Evolutionary conservation across 2,329 filamentous ascomycete genomes (phyloP).

Genomic region (Aspergillus pseudotamarii): DNA sequence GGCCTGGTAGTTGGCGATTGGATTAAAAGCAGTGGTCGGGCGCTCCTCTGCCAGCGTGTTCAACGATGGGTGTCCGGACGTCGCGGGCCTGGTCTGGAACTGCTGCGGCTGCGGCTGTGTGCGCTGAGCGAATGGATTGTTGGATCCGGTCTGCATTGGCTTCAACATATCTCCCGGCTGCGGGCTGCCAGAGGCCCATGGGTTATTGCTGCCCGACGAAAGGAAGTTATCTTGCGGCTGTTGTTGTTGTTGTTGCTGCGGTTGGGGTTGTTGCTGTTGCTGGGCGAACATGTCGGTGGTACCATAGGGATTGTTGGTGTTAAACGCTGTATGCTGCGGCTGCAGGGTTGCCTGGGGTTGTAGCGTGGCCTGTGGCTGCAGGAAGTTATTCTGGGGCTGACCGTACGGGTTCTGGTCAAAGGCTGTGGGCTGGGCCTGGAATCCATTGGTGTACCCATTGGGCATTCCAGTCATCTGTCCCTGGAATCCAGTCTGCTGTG

Average conservation of each 20-base stretch:
- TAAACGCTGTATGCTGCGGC: slow-evolving; percentile 63
- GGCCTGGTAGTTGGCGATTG: slow-evolving; percentile 51
- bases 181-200: slow-evolving; percentile 72
- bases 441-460: slow-evolving; percentile 72
- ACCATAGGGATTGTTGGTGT: slow-evolving; percentile 60
- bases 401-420: slow-evolving; percentile 62
- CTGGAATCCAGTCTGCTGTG: slow-evolving; percentile 75
- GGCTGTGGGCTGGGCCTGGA: slow-evolving; percentile 67
- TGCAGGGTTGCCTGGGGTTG: slow-evolving; percentile 61
- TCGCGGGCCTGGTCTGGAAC: slow-evolving; percentile 56
- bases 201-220: slow-evolving; percentile 88
- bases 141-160: slow-evolving; percentile 88
- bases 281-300: slow-evolving; percentile 49
- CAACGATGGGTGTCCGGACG: slow-evolving; percentile 68
- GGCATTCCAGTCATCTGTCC: slow-evolving; percentile 65
- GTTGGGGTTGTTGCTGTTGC: slow-evolving; percentile 55
- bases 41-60: slow-evolving; percentile 81
- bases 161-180: slow-evolving; percentile 67
- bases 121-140: slow-evolving; percentile 82
- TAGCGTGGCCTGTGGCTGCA: slow-evolving; percentile 55
- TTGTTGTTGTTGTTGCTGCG: slow-evolving; percentile 48
- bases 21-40: slow-evolving; percentile 61
- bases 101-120: slow-evolving; percentile 56
- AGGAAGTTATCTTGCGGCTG: slow-evolving; percentile 61
- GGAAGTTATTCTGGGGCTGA: slow-evolving; percentile 44